Base-by-base conservation (phyloP, 495 filamentous ascomycete genomes). In the Parmelia sp. region DNA sequence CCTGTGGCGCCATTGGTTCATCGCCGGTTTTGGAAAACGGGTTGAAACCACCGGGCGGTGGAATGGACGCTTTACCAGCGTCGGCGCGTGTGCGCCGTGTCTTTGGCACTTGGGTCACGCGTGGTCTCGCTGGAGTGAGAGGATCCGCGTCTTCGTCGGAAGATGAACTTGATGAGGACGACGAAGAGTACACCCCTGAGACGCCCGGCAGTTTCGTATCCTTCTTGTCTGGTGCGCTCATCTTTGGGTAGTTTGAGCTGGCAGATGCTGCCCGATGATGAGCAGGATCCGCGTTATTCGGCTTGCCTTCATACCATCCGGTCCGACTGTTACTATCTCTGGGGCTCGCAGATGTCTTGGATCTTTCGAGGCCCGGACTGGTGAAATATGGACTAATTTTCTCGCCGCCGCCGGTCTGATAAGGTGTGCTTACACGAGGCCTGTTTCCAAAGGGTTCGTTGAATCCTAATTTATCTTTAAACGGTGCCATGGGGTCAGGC, bases 391-490 rank as follows among this genome's bases (percentile, higher is more conserved):
- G 47, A 27, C 47, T 29, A 29, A 17, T 87, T 77, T 82, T 89
- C 70, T 94, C 91, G 21, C 89, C 89, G 58, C 84, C 83, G 36
- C 82, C 74, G 4, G 80, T 83, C 42, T 84, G 80, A 70, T 96
- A 94, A 0, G 86, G 84, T 11, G 86, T 88, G 62, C 89, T 85
- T 31, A 81, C 74, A 14, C 89, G 81, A 49, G 77, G 73, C 64
- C 72, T 72, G 4, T 78, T 71, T 40, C 57, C 60, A 57, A 68
- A 68, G 2, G 62, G 63, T 23, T 67, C 61, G 44, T 66, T 62
- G 8, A 49, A 39, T 29, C 21, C 65, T 23, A 62, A 35, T 17
- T 64, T 65, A 21, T 60, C 56, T 31, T 57, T 67, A 44, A 57
- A 65, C 9, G 40, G 25, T 8, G 45, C 35, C 40, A 60, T 23